phyloP scores from a whole-genome alignment of 2,329 filamentous ascomycete genomes.

The Penicillium sp. region DNA sequence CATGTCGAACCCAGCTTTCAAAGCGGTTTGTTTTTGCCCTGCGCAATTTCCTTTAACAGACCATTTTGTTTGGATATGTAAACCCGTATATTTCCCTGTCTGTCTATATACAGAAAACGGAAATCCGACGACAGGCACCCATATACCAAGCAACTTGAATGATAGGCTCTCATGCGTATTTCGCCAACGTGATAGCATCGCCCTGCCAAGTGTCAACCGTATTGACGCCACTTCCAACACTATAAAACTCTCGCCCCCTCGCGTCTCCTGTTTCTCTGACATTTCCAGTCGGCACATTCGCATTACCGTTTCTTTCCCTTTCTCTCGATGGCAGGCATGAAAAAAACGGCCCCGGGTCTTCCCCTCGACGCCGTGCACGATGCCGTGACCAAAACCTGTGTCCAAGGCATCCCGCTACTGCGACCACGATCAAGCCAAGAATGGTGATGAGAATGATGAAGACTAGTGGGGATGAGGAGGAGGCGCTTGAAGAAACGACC shows the following conservation, averaged over 20 bases:
- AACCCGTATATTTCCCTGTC: no score
- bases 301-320: neutral
- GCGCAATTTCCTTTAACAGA: no score
- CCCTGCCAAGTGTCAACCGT: neutral
- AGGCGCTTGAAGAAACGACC: neutral
- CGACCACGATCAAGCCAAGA: neutral
- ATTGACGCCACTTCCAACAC: neutral
- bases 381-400: neutral
- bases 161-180: neutral
- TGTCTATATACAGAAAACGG: no score
- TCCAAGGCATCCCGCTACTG: neutral
- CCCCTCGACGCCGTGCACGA: neutral
- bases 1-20: no score
- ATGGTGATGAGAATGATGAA: neutral
- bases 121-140: no score
- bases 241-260: constrained; percentile 1
- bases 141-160: no score
- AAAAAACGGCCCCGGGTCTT: neutral
- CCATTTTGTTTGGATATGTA: no score
- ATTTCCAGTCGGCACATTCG: neutral
- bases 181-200: neutral
- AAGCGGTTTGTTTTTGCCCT: no score
- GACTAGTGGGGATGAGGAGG: neutral
- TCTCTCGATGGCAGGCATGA: neutral
- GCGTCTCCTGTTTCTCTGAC: no score